Conservation (phyloP, 164 flowering plant genomes). For the Sedum album region DNA sequence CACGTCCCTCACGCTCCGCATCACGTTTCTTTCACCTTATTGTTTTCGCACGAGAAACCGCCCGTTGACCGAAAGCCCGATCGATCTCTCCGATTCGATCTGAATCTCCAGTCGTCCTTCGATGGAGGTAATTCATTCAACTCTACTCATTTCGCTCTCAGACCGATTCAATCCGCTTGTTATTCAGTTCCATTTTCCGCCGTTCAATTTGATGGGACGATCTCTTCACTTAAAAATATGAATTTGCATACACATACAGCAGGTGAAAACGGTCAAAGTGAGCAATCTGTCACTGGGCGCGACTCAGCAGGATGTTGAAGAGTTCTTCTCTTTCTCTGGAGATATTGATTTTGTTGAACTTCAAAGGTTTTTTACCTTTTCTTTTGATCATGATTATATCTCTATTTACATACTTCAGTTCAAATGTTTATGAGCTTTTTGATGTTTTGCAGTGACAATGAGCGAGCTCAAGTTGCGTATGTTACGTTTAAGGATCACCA, state of each 20-base stretch:
- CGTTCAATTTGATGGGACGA: neutral
- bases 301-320: slow-evolving; percentile 57
- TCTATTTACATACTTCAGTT: slow-evolving; percentile 8
- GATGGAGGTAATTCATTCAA: neutral
- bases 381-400: slow-evolving; percentile 11
- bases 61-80: neutral
- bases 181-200: neutral
- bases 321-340: slow-evolving; percentile 85
- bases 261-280: slow-evolving; percentile 42
- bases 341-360: slow-evolving; percentile 42
- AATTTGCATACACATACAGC: neutral
- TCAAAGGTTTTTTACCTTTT: neutral
- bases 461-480: slow-evolving; percentile 6
- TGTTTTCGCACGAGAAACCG: neutral
- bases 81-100: neutral
- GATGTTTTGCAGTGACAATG: neutral
- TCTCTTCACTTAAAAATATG: neutral
- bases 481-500: slow-evolving; percentile 8
- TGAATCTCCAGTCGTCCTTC: neutral
- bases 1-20: neutral
- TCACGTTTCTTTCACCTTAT: neutral
- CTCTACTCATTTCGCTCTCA: neutral
- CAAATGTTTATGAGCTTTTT: neutral
- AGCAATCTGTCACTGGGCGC: slow-evolving; percentile 73
- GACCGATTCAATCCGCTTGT: neutral